These are phyloP conservation scores for Triticum dicoccoides DNA, from an alignment of 176 grass and related monocot species.

Conservation along the genomic window DNA sequence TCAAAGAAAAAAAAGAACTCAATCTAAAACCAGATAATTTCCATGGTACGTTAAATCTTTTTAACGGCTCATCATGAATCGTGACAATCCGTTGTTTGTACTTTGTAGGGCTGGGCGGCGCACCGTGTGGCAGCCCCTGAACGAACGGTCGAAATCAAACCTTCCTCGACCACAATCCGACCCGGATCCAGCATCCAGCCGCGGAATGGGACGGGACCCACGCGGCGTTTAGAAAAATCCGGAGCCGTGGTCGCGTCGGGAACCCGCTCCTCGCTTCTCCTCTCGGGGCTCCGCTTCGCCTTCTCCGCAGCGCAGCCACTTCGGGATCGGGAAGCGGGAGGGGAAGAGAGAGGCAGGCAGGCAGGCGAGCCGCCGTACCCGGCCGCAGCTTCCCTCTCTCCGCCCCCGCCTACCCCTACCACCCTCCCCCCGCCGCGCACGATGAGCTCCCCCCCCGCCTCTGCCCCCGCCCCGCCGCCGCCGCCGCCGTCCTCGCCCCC, in stretches of 20 bases:
- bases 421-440: background rate
- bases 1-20: no score
- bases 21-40: no score
- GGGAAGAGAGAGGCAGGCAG: slow-evolving; percentile 48
- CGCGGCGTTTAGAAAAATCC: slow-evolving; percentile 41
- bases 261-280: background rate
- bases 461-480: background rate
- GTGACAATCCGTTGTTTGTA: background rate
- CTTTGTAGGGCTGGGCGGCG: background rate
- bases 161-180: background rate
- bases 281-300: slow-evolving; percentile 34
- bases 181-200: background rate
- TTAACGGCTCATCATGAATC: background rate
- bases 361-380: slow-evolving; percentile 26
- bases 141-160: background rate
- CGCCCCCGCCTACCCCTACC: slow-evolving; percentile 14
- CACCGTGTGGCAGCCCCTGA: background rate
- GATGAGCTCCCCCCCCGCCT: slow-evolving; percentile 33
- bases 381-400: slow-evolving; percentile 41
- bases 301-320: slow-evolving; percentile 41
- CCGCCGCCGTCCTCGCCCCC: background rate
- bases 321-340: slow-evolving; percentile 61
- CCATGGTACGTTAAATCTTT: no score
- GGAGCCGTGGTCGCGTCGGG: slow-evolving; percentile 42
- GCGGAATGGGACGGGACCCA: background rate